Conservation (phyloP, 1,284 basidiomycete species). For the Ustilago sp. region DNA sequence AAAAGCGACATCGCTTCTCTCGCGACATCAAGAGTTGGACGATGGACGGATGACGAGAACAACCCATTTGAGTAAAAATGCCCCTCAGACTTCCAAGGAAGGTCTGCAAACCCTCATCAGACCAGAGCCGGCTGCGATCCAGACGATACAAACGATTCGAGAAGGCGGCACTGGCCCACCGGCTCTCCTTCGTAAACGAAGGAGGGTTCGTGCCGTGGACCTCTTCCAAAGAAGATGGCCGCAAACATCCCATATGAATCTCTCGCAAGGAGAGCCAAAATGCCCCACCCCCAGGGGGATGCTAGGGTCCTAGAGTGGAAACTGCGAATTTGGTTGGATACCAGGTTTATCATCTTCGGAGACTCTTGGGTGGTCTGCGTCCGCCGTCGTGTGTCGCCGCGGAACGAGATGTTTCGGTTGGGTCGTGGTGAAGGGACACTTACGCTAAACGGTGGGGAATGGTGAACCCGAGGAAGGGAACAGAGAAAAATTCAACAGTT, state of each 20-base stretch:
- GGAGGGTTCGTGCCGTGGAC: slow-evolving; percentile 68
- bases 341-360: slow-evolving; percentile 69
- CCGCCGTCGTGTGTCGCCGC: background rate
- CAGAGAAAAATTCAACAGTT: slow-evolving; percentile 8
- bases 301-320: slow-evolving; percentile 69
- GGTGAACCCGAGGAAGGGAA: background rate
- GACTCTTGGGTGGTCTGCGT: slow-evolving; percentile 17
- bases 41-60: slow-evolving; percentile 13
- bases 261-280: slow-evolving; percentile 67
- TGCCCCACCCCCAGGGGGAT: slow-evolving; percentile 61
- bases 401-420: background rate
- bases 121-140: slow-evolving; percentile 69
- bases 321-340: slow-evolving; percentile 71
- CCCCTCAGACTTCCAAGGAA: slow-evolving; percentile 70
- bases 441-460: slow-evolving; percentile 22
- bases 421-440: slow-evolving; percentile 11
- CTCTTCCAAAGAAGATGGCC: slow-evolving; percentile 64
- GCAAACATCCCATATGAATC: slow-evolving; percentile 55
- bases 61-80: background rate
- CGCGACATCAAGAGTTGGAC: slow-evolving; percentile 8
- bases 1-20: background rate
- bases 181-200: slow-evolving; percentile 58
- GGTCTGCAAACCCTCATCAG: slow-evolving; percentile 69
- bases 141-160: slow-evolving; percentile 66
- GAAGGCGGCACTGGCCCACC: slow-evolving; percentile 62